phyloP scores from a whole-genome alignment of 1,284 basidiomycete species.

The Ustilago crameri region DNA sequence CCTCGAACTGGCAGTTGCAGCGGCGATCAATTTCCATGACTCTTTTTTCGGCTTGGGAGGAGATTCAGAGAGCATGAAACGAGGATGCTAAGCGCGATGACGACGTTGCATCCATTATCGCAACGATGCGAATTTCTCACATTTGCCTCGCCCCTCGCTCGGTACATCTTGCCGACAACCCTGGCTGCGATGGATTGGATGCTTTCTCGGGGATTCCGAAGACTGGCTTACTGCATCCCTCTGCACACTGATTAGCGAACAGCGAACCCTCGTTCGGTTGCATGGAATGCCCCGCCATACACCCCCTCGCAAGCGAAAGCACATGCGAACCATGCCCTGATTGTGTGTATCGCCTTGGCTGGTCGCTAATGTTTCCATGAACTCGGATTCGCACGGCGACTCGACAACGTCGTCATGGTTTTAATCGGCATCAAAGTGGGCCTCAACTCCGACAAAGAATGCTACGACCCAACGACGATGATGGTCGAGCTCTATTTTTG shows the following conservation, averaged over 20 bases:
- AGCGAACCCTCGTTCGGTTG: constrained; percentile 10
- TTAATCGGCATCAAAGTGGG: background rate
- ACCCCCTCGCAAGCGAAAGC: background rate
- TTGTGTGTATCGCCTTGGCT: no score
- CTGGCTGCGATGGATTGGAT: no score
- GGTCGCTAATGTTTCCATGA: no score
- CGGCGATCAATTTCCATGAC: background rate
- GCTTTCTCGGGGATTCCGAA: no score
- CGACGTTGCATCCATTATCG: background rate
- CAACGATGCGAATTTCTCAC: no score
- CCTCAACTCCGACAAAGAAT: background rate
- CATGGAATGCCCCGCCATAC: background rate
- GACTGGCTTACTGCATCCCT: background rate
- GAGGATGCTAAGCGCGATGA: background rate
- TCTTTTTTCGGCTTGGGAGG: no score
- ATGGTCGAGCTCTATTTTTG: background rate
- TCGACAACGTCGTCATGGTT: background rate
- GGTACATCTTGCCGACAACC: no score
- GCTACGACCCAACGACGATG: background rate
- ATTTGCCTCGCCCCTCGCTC: no score
- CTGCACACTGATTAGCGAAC: background rate
- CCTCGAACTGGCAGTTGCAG: background rate
- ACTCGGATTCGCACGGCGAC: background rate
- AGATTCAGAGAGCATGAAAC: no score
- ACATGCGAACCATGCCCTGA: background rate